Evolutionary conservation across 73 alveolate species (phyloP).

Genomic region (Urostyla sp.): DNA sequence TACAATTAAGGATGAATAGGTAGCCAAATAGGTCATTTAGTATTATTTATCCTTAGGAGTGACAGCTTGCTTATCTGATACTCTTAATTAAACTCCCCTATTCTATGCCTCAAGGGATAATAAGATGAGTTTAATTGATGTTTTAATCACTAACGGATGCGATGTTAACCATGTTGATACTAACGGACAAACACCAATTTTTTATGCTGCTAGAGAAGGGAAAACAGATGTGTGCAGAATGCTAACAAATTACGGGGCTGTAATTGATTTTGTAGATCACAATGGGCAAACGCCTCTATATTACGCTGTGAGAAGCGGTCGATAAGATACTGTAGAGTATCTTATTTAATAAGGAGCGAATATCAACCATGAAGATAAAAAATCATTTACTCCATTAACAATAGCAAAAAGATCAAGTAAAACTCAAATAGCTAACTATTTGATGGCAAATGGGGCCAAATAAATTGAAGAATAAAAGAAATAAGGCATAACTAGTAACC

Average conservation of each 20-base stretch:
- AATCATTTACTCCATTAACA: conserved; percentile 52
- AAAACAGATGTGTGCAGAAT: conserved; percentile 45
- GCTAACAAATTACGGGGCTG: conserved; percentile 58
- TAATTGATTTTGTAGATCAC: conserved; percentile 54
- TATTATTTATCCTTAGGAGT: conserved; percentile 45
- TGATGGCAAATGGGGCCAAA: conserved; percentile 28
- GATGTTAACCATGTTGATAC: conserved; percentile 83
- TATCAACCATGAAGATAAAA: conserved; percentile 72
- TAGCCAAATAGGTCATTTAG: conserved; percentile 38
- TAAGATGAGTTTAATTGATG: conserved; percentile 69
- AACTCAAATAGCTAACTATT: neutral
- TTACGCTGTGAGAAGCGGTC: conserved; percentile 54
- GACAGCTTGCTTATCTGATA: conserved; percentile 17
- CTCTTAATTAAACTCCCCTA: conserved; percentile 78
- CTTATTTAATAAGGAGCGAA: conserved; percentile 63
- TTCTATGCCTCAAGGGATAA: conserved; percentile 90
- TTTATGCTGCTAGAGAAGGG: conserved; percentile 95
- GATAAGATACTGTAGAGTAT: conserved; percentile 3
- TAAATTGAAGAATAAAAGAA: conserved; percentile 19
- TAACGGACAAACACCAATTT: conserved; percentile 90
- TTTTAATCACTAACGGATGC: conserved; percentile 76
- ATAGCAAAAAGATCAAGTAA: conserved; percentile 17
- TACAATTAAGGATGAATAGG: conserved; percentile 25
- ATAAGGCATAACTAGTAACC: neutral
- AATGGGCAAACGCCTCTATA: conserved; percentile 67